A percentile compares a stretch with the other conserved stretches of the same genome.
Conservation (phyloP, 176 grass and related monocot genomes). For the Avena atlantica region DNA sequence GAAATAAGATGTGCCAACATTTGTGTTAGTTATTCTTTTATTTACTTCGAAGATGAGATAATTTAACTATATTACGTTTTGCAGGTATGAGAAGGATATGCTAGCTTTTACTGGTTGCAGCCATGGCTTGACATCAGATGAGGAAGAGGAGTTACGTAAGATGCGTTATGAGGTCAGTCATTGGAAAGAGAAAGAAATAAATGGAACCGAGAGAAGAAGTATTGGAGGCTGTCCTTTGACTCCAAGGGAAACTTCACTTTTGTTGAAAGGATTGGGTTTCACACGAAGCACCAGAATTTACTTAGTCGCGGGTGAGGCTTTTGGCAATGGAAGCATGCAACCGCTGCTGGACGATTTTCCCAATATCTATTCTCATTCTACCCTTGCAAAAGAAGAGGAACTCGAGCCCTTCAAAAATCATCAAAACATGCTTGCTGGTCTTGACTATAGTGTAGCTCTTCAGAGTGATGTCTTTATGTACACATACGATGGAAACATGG, state of each 20-base stretch:
- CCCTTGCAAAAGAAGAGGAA: constrained; percentile 77
- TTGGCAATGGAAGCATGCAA: constrained; percentile 96
- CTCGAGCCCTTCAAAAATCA: constrained; percentile 80
- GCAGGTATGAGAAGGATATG: constrained; percentile 99
- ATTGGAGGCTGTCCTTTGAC: constrained; percentile 91
- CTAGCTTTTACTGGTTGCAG: constrained; percentile 96
- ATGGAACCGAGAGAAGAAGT: constrained; percentile 80
- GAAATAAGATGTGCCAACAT: not conserved
- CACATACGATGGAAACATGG: constrained; percentile 99
- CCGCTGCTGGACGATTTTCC: constrained; percentile 74
- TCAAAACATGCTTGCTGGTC: constrained; percentile 98
- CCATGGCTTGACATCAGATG: constrained; percentile 73
- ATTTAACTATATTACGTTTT: constrained; percentile 31
- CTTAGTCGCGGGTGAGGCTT: constrained; percentile 92
- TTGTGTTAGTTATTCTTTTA: not conserved
- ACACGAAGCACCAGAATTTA: constrained; percentile 75
- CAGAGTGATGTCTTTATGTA: constrained; percentile 94
- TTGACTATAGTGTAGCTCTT: constrained; percentile 90
- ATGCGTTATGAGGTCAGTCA: constrained; percentile 95
- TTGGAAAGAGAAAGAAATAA: constrained; percentile 99
- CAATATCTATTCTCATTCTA: constrained; percentile 83
- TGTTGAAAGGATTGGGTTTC: constrained; percentile 89
- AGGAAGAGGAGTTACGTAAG: constrained; percentile 72
- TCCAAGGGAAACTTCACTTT: constrained; percentile 88
- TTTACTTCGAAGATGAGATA: not conserved